These are phyloP conservation scores for Syzygium jambos DNA, from an alignment of 345 rosid species.

Conservation along the genomic window DNA sequence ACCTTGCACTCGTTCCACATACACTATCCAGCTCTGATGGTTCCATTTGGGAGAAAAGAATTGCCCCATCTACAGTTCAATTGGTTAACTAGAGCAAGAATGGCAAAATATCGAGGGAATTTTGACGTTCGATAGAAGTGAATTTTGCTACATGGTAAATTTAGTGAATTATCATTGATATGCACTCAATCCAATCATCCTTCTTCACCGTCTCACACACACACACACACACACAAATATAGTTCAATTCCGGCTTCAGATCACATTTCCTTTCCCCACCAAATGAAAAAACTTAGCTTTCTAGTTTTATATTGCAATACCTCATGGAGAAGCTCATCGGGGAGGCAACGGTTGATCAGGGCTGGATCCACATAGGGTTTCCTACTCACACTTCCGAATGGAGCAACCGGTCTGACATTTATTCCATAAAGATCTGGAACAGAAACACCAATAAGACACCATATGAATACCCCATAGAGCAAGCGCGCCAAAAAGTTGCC, in stretches of 20 bases:
- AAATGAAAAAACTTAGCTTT: neutral
- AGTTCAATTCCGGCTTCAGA: neutral
- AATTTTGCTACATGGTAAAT: neutral
- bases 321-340: conserved; percentile 92
- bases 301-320: conserved; percentile 14
- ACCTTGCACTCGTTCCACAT: neutral
- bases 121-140: neutral
- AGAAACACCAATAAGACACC: neutral
- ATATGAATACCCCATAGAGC: neutral
- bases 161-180: neutral
- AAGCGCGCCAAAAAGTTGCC: neutral
- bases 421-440: conserved; percentile 79
- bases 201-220: neutral
- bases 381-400: conserved; percentile 67
- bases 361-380: conserved; percentile 59
- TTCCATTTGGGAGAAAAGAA: neutral
- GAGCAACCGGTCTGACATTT: conserved; percentile 78
- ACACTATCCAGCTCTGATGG: neutral
- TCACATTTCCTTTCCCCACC: neutral
- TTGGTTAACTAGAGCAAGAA: neutral
- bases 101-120: neutral
- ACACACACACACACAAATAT: neutral
- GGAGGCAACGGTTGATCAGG: conserved; percentile 68
- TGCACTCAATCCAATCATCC: neutral
- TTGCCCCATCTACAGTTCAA: neutral